phyloP scores from a whole-genome alignment of 2,329 filamentous ascomycete species.

The Karstenula rhodostoma region DNA sequence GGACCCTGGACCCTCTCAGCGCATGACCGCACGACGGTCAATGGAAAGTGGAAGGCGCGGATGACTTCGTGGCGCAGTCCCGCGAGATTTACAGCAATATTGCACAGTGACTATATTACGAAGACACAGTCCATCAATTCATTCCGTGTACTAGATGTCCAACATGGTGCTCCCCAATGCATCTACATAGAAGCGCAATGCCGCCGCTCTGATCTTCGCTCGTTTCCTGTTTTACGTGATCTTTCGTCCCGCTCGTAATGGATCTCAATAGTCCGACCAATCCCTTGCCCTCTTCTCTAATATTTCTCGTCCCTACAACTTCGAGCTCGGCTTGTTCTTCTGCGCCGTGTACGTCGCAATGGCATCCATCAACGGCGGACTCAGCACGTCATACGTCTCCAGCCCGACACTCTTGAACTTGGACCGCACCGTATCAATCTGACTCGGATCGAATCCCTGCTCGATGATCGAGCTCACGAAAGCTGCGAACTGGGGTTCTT shows the following conservation, averaged over 20 bases:
- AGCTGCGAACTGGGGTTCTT: slow-evolving; percentile 74
- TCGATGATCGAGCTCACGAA: slow-evolving; percentile 75
- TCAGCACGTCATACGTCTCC: slow-evolving; percentile 69
- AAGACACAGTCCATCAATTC: neutral
- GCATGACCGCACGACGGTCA: neutral
- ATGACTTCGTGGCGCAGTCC: neutral
- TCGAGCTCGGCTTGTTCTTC: slow-evolving; percentile 49
- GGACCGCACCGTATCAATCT: slow-evolving; percentile 63
- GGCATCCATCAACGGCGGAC: slow-evolving; percentile 68
- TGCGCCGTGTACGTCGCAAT: slow-evolving; percentile 61
- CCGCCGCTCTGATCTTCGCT: neutral
- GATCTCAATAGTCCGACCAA: neutral
- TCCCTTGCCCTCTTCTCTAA: too few relatives aligned
- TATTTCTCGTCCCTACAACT: slow-evolving; percentile 28
- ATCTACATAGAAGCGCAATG: neutral
- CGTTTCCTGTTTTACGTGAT: neutral
- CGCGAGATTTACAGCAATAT: too few relatives aligned
- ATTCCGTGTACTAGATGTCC: neutral
- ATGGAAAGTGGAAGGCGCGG: neutral
- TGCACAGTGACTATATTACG: neutral
- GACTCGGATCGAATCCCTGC: slow-evolving; percentile 67
- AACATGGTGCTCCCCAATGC: slow-evolving; percentile 1
- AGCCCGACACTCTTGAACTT: slow-evolving; percentile 65
- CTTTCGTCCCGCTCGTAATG: neutral
- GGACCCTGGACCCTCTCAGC: too few relatives aligned